These are phyloP conservation scores for Ustilago curta DNA, from an alignment of 1,284 basidiomycete genomes.

Conservation along the genomic window DNA sequence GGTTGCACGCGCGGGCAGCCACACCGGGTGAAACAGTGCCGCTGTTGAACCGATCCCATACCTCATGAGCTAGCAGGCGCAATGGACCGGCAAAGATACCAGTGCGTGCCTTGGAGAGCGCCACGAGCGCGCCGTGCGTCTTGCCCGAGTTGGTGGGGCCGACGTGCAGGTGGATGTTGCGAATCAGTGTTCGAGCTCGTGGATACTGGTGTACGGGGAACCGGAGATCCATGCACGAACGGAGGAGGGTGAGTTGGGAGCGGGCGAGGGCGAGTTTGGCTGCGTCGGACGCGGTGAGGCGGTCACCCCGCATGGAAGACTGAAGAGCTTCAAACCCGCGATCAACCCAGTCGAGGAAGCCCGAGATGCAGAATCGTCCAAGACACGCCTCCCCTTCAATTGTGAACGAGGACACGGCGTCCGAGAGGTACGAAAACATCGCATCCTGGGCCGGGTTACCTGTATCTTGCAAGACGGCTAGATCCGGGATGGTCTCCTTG, in stretches of 20 bases:
- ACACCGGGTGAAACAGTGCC: conserved; percentile 77
- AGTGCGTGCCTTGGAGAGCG: conserved; percentile 79
- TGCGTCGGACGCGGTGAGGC: not conserved
- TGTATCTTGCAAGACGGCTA: conserved; percentile 18
- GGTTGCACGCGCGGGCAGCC: conserved; percentile 78
- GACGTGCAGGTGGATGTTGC: conserved; percentile 92
- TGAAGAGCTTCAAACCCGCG: conserved; percentile 6
- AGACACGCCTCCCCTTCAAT: conserved; percentile 43
- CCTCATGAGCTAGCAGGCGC: conserved; percentile 92
- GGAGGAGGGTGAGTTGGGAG: conserved; percentile 45
- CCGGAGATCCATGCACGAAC: conserved; percentile 52
- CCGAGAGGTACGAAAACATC: conserved; percentile 15
- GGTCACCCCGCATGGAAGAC: not conserved
- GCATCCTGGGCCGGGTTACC: conserved; percentile 4
- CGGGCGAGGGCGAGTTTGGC: conserved; percentile 26
- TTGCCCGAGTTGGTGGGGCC: conserved; percentile 98
- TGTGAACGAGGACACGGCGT: conserved; percentile 22
- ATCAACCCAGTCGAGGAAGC: conserved; percentile 49
- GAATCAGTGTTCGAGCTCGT: conserved; percentile 73
- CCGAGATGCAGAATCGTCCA: conserved; percentile 28
- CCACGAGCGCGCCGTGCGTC: conserved; percentile 90
- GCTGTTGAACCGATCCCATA: conserved; percentile 89
- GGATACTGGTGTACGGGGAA: conserved; percentile 68
- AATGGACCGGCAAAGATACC: conserved; percentile 93
- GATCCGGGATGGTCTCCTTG: conserved; percentile 13